Conservation (phyloP, 495 filamentous ascomycete species). For the Penicillium simplicissimum region DNA sequence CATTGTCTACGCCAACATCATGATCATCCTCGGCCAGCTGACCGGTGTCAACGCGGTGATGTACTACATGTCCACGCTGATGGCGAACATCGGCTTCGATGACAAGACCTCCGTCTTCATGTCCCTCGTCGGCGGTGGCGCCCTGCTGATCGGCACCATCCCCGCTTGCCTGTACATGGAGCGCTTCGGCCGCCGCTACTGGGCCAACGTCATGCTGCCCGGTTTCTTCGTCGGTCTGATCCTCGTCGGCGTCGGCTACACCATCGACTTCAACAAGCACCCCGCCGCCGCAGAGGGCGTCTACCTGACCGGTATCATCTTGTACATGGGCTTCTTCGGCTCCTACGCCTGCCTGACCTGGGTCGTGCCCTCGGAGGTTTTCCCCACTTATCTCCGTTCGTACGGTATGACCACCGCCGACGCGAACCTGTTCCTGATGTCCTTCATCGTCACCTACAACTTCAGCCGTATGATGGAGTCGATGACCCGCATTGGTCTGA, state of each 20-base stretch:
- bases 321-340: constrained; percentile 65
- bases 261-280: constrained; percentile 40
- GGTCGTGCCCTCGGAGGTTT: constrained; percentile 61
- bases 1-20: constrained; percentile 60
- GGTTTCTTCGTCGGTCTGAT: constrained; percentile 61
- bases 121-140: constrained; percentile 63
- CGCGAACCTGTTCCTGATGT: constrained; percentile 57
- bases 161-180: constrained; percentile 64
- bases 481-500: constrained; percentile 57
- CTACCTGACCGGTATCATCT: constrained; percentile 58
- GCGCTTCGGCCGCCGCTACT: constrained; percentile 58
- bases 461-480: constrained; percentile 59
- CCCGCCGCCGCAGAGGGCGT: constrained; percentile 45
- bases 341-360: constrained; percentile 64
- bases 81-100: constrained; percentile 58
- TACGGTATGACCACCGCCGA: constrained; percentile 62
- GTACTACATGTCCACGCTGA: constrained; percentile 62
- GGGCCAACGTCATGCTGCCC: constrained; percentile 61
- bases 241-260: constrained; percentile 56
- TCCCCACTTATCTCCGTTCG: constrained; percentile 59
- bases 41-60: constrained; percentile 63
- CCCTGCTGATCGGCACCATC: constrained; percentile 56
- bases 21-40: constrained; percentile 63
- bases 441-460: constrained; percentile 65
- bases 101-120: constrained; percentile 55